Percentiles rank a stretch among this genome's conserved stretches.
Evolutionary conservation across 1,284 basidiomycete genomes (phyloP).

Genomic region (Ustilago crameri): DNA sequence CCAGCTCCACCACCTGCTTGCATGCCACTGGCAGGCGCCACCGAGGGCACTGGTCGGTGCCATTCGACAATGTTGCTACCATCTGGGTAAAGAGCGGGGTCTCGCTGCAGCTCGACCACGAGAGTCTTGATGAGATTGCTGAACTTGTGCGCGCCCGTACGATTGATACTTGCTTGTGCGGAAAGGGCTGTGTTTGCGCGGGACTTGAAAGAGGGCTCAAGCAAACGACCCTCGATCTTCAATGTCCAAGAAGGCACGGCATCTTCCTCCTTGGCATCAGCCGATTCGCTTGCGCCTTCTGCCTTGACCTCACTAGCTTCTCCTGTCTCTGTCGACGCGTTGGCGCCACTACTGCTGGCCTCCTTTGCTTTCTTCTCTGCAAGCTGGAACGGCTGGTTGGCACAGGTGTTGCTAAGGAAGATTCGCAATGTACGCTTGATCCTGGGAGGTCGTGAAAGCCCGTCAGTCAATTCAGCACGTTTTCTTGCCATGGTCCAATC

Average conservation of each 20-base stretch:
- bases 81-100: slow-evolving; percentile 80
- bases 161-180: slow-evolving; percentile 61
- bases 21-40: slow-evolving; percentile 51
- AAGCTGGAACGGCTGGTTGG: slow-evolving; percentile 74
- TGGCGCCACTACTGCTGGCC: slow-evolving; percentile 12
- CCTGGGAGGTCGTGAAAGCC: slow-evolving; percentile 67
- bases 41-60: slow-evolving; percentile 70
- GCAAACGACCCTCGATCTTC: slow-evolving; percentile 85
- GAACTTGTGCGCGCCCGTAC: slow-evolving; percentile 74
- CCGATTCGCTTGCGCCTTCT: slow-evolving; percentile 21
- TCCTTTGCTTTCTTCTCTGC: slow-evolving; percentile 59
- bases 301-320: slow-evolving; percentile 30
- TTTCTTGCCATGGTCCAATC: slow-evolving; percentile 96
- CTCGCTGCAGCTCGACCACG: slow-evolving; percentile 86
- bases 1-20: slow-evolving; percentile 62
- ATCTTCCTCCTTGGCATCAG: slow-evolving; percentile 73
- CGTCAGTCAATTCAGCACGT: slow-evolving; percentile 76
- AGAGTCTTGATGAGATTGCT: slow-evolving; percentile 85
- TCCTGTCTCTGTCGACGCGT: slow-evolving; percentile 23
- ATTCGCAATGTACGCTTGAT: slow-evolving; percentile 84
- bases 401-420: slow-evolving; percentile 87
- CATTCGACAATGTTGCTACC: slow-evolving; percentile 66
- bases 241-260: slow-evolving; percentile 89
- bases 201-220: slow-evolving; percentile 70
- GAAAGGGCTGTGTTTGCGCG: slow-evolving; percentile 60